Evolutionary conservation across 495 filamentous ascomycete species (phyloP), one percentile per base, ranked within the genome.

Genomic region (Xylaria castorea): DNA sequence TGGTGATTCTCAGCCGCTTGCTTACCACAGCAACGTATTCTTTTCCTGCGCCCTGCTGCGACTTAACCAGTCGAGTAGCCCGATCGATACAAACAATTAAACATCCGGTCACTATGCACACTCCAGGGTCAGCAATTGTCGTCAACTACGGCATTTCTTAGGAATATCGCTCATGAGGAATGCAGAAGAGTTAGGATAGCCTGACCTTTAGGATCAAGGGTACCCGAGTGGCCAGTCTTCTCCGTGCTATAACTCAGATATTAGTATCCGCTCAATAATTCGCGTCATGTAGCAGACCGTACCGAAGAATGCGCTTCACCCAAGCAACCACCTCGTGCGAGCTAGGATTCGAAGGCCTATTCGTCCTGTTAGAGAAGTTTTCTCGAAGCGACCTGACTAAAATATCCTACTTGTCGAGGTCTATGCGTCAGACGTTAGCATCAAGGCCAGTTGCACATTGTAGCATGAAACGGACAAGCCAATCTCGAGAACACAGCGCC

Each of bases 291-390:
- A 42, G 5, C 2, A 55, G 69, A 2, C 40, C 73, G 34, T 89
- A 97, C 93, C 93, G 91, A 58, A 99, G 86, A 75, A 98, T 97
- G 69, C 94, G 90, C 91, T 99, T 99, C 71, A 98, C 91, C 97
- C 96, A 99, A 68, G 96, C 94, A 76, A 99, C 96, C 53, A 98
- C 97, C 83, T 99, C 96, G 86, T 99, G 96, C 77, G 93, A 96
- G 70, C 94, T 97, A 25, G 96, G 96, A 86, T 99, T 99, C 20
- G 94, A 94, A 44, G 96, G 96, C 83, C 70, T 72, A 20, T 72
- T 61, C 20, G 51, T 60, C 53, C 20, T n/a, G 63, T 72, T 67
- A 72, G 70, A 67, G 12, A 22, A 40, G 40, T 32, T 27, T 14
- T 30, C 25, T 67, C 63, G 51, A 40, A 32, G 40, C 40, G 40